Conservation (phyloP, 306 rosid species). For the Cyamopsis tetragonoloba region DNA sequence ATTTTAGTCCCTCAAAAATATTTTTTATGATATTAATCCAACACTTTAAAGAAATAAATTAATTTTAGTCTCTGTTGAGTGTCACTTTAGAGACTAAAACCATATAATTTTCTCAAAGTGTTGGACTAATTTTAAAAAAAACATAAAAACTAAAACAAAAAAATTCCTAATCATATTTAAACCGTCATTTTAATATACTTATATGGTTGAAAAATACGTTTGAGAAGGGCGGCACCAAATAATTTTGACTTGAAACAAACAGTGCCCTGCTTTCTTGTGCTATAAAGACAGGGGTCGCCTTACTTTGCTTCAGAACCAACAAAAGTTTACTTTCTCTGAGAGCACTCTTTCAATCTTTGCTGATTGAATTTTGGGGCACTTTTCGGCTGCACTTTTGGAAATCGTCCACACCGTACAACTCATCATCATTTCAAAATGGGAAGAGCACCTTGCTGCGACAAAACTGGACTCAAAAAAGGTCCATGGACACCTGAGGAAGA, state of each 20-base stretch:
- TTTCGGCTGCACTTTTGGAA: constrained; percentile 17
- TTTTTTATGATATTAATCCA: too few species aligned
- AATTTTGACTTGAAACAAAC: constrained; percentile 59
- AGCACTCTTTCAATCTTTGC: background rate
- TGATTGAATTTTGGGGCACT: constrained; percentile 19
- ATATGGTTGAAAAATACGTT: constrained; percentile 33
- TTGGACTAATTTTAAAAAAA: too few species aligned
- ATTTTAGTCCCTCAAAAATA: too few species aligned
- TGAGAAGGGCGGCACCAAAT: constrained; percentile 90
- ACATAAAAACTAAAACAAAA: too few species aligned
- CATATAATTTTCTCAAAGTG: too few species aligned
- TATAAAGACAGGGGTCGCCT: constrained; percentile 37
- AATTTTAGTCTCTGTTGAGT: too few species aligned
- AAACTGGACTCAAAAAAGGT: constrained; percentile 82
- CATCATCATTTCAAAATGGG: constrained; percentile 52
- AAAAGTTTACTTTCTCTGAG: constrained; percentile 18
- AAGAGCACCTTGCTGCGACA: constrained; percentile 94
- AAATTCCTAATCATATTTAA: too few species aligned
- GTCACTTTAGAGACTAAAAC: too few species aligned
- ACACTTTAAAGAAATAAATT: too few species aligned
- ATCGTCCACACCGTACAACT: background rate
- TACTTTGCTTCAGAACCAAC: constrained; percentile 26
- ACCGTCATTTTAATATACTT: too few species aligned
- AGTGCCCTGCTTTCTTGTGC: background rate
- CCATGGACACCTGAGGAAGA: constrained; percentile 98